Evolutionary conservation across 768 basidiomycete genomes (phyloP).

Genomic region (Pulveroboletus ravenelii): DNA sequence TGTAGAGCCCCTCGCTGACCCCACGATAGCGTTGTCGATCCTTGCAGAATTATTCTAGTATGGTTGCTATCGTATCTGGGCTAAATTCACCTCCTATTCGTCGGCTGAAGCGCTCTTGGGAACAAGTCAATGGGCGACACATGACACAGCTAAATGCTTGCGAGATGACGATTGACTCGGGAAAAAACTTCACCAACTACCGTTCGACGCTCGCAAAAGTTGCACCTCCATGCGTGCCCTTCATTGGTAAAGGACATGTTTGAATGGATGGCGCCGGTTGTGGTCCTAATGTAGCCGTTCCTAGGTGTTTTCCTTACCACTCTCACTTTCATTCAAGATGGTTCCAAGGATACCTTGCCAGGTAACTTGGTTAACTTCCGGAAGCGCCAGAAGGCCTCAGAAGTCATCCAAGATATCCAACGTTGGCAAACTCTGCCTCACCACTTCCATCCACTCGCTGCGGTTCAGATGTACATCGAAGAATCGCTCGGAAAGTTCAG

Average conservation of each 20-base stretch:
- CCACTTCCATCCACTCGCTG: constrained; percentile 67
- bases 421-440: constrained; percentile 91
- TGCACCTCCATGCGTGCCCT: constrained; percentile 92
- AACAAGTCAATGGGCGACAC: constrained; percentile 72
- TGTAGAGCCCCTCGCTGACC: background rate
- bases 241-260: constrained; percentile 64
- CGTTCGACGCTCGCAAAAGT: constrained; percentile 76
- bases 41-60: constrained; percentile 93
- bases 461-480: constrained; percentile 72
- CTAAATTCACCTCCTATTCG: constrained; percentile 91
- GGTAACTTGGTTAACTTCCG: constrained; percentile 88
- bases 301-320: constrained; percentile 93
- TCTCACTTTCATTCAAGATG: constrained; percentile 97
- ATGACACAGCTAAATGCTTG: constrained; percentile 72
- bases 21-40: constrained; percentile 73
- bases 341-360: constrained; percentile 79
- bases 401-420: constrained; percentile 94
- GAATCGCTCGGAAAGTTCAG: constrained; percentile 69
- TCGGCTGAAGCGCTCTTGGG: constrained; percentile 91
- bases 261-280: background rate
- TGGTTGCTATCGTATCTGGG: constrained; percentile 94
- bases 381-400: constrained; percentile 93
- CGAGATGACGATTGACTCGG: constrained; percentile 87
- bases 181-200: constrained; percentile 93
- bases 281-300: constrained; percentile 1